Conservation (phyloP, 371 early-diverging fungal genomes). For the Smittium mucronatum region DNA sequence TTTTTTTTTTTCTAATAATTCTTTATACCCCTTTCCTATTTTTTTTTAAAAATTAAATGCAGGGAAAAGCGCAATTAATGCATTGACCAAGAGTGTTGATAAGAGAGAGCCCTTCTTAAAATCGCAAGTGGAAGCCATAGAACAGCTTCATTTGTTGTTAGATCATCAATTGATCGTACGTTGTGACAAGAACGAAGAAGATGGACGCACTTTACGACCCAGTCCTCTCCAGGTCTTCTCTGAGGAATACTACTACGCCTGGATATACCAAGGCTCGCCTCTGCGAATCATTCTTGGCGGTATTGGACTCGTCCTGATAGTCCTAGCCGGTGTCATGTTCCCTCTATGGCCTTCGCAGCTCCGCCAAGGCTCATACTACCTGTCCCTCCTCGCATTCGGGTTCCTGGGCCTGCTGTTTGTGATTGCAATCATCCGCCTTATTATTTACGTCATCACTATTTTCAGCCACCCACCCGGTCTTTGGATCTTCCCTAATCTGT, state of each 20-base stretch:
- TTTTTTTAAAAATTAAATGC: neutral
- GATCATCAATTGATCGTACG: conserved; percentile 39
- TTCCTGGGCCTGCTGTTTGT: conserved; percentile 84
- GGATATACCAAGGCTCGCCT: conserved; percentile 89
- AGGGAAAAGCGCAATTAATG: conserved; percentile 81
- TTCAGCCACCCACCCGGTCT: conserved; percentile 71
- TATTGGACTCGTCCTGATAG: conserved; percentile 53
- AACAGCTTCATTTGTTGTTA: neutral
- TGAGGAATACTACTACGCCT: conserved; percentile 85
- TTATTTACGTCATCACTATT: conserved; percentile 73
- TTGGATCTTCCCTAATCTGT: conserved; percentile 99
- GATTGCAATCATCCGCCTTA: conserved; percentile 76
- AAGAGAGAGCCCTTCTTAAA: conserved; percentile 39
- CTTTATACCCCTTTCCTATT: neutral
- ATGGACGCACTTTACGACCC: conserved; percentile 36
- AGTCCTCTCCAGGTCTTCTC: conserved; percentile 53
- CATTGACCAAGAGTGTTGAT: conserved; percentile 60
- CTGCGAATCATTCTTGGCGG: conserved; percentile 60
- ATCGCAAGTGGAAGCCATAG: conserved; percentile 47
- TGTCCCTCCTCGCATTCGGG: conserved; percentile 72
- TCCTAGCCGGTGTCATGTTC: conserved; percentile 91
- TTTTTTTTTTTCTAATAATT: neutral
- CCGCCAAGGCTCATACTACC: conserved; percentile 79
- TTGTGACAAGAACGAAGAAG: conserved; percentile 28
- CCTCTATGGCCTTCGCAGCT: conserved; percentile 92